Conservation (phyloP, 805 yeast genomes). For the Cyberlindnera xylosilytica region DNA sequence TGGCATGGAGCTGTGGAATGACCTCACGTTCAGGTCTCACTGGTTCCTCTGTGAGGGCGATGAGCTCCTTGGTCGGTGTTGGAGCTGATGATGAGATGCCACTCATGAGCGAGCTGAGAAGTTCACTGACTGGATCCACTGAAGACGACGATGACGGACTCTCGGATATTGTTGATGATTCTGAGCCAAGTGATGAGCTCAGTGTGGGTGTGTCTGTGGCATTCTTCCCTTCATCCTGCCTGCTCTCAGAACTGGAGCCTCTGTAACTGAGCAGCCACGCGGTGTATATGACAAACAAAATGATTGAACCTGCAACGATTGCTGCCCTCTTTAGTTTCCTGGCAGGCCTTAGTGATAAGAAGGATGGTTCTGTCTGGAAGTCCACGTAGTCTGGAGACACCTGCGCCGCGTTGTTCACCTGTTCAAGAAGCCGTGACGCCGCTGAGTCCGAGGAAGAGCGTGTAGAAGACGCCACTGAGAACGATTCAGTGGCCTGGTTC, state of each 20-base stretch:
- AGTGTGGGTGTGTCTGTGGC: not conserved
- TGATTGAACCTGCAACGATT: not conserved
- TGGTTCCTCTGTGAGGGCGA: slow-evolving; percentile 11
- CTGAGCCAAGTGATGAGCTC: not conserved
- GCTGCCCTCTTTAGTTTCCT: slow-evolving; percentile 7
- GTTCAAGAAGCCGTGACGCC: slow-evolving; percentile 9
- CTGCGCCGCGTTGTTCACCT: slow-evolving; percentile 10
- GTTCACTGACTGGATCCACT: not conserved
- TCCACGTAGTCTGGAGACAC: slow-evolving; percentile 8
- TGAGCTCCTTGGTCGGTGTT: slow-evolving; percentile 4
- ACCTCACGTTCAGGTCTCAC: slow-evolving; percentile 11
- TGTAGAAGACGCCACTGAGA: not conserved
- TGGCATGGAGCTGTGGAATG: slow-evolving; percentile 8
- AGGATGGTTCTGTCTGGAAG: slow-evolving; percentile 6
- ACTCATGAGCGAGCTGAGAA: slow-evolving; percentile 1
- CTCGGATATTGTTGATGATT: no score
- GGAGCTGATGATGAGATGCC: not conserved
- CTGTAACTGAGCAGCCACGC: slow-evolving; percentile 16
- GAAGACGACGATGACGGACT: no score
- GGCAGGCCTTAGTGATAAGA: slow-evolving; percentile 2
- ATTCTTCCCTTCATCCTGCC: not conserved
- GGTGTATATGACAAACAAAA: slow-evolving; percentile 10
- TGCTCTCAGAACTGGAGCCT: not conserved
- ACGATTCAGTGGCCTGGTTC: not conserved
- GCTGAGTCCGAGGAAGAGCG: slow-evolving; percentile 11